Evolutionary conservation across 768 basidiomycete species (phyloP), one percentile per base, ranked within the genome.

Genomic region (Mycena galopus): DNA sequence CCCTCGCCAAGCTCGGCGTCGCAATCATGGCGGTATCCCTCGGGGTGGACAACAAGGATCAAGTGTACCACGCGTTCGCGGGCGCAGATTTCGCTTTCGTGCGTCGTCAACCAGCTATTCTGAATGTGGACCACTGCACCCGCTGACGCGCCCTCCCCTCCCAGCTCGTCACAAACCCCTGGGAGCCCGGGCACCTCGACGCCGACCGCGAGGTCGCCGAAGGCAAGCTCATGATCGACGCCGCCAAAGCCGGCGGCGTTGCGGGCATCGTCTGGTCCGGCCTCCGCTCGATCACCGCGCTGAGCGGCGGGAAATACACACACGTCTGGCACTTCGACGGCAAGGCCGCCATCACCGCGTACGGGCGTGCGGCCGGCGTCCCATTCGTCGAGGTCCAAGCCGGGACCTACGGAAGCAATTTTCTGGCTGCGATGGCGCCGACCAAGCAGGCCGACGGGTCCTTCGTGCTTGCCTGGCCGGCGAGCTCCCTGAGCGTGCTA

Each of bases 21-120:
- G 71, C 66, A n/a, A 29, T 72, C 1, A 19, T 67, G 4, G 25
- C 2, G 4, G 42, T 72, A 4, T 53, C 65, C 7, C 35, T 72
- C 14, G 44, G 27, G 2, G 53, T 57, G 42, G n/a, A n/a, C n/a
- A n/a, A n/a, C n/a, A n/a, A n/a, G n/a, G n/a, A n/a, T n/a, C n/a
- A n/a, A n/a, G n/a, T 44, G 19, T 44, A 44, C 42, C 25, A 61
- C 25, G 71, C 65, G 16, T 72, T 72, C 37, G 21, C 5, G 6
- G 71, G 71, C 5, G 65, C 58, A 7, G 60, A 67, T n/a, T 51
- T 35, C 30, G 59, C 56, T n/a, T 72, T 72, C 35, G 71, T 72
- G 35, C 23, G 57, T 29, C 30, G 25, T 33, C 11, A 16, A n/a
- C n/a, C n/a, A n/a, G n/a, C n/a, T n/a, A n/a, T n/a, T 42, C 2